Conservation (phyloP, 2,329 filamentous ascomycete species). For the Diplodia sapinea region DNA sequence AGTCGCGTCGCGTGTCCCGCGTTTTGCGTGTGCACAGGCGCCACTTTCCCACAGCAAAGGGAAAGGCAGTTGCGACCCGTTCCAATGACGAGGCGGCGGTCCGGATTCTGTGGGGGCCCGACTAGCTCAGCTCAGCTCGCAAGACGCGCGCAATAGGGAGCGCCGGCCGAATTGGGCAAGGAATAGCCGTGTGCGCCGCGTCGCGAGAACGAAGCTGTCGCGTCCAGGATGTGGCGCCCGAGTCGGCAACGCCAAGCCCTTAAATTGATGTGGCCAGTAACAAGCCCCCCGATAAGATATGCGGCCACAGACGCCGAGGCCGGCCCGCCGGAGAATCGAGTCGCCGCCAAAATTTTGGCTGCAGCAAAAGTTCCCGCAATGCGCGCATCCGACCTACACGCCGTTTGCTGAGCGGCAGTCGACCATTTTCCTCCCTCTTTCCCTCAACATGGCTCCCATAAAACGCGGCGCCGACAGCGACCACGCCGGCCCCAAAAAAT, state of each 20-base stretch:
- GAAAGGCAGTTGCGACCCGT: background rate
- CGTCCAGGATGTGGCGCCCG: slow-evolving; percentile 20
- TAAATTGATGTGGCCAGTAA: background rate
- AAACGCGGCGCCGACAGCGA: slow-evolving; percentile 54
- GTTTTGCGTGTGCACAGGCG: slow-evolving; percentile 25
- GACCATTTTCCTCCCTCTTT: slow-evolving; percentile 6
- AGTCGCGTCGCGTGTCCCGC: slow-evolving; percentile 31
- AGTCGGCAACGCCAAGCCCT: background rate
- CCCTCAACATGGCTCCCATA: slow-evolving; percentile 51
- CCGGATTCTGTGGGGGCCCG: background rate
- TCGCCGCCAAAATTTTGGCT: slow-evolving; percentile 31
- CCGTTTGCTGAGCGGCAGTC: slow-evolving; percentile 18
- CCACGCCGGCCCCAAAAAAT: slow-evolving; percentile 41
- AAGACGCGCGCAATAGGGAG: slow-evolving; percentile 6
- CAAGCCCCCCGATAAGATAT: slow-evolving; percentile 7
- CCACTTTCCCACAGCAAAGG: slow-evolving; percentile 8
- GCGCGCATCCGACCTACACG: slow-evolving; percentile 21
- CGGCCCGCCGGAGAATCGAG: slow-evolving; percentile 31
- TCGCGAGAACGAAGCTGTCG: slow-evolving; percentile 25
- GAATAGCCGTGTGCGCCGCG: slow-evolving; percentile 15
- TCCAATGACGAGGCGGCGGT: slow-evolving; percentile 7
- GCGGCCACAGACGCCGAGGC: slow-evolving; percentile 13
- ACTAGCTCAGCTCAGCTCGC: slow-evolving; percentile 2
- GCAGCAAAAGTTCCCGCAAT: slow-evolving; percentile 24
- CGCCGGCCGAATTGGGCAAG: background rate